Evolutionary conservation across 192 early-diverging fungal species (phyloP), one percentile per base, ranked within the genome.

Genomic region (Lobulomyces angularis): DNA sequence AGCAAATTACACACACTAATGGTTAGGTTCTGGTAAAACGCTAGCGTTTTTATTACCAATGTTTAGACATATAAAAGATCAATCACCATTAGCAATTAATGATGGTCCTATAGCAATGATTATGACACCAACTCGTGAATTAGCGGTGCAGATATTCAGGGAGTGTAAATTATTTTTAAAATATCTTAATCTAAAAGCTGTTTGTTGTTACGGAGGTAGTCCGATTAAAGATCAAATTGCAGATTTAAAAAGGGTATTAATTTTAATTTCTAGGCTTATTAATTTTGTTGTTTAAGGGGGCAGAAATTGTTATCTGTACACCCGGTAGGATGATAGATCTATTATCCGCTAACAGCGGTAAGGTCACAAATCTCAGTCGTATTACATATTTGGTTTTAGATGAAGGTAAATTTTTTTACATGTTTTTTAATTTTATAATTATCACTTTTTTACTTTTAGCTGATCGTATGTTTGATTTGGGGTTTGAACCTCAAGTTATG

Each of bases 391-490:
- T 40, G 43, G n/a, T 44, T 11, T 30, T 45, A 21, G 20, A 59
- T 46, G 46, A 23, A 51, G 21, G 46, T 58, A n/a, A 48, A n/a
- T n/a, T n/a, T n/a, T n/a, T n/a, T n/a, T n/a, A n/a, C n/a, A n/a
- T n/a, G n/a, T n/a, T n/a, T n/a, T n/a, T n/a, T n/a, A n/a, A n/a
- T n/a, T n/a, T n/a, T n/a, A n/a, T n/a, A n/a, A n/a, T n/a, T n/a
- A n/a, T n/a, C n/a, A n/a, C n/a, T n/a, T n/a, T n/a, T n/a, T n/a
- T n/a, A n/a, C n/a, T n/a, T n/a, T n/a, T 86, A 61, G 86, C 86
- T 3, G 88, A 83, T 58, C 77, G 86, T 48, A 96, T 98, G 91
- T 94, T 98, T 67, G 91, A 96, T 58, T 86, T 94, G 82, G 95
- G 92, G 8, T 99, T 99, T 52, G 91, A 93, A 57, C 90, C 88